Percentiles rank a stretch among this genome's conserved stretches.
Evolutionary conservation across 805 yeast genomes (phyloP).

Genomic region (Pichia phayaonensis): DNA sequence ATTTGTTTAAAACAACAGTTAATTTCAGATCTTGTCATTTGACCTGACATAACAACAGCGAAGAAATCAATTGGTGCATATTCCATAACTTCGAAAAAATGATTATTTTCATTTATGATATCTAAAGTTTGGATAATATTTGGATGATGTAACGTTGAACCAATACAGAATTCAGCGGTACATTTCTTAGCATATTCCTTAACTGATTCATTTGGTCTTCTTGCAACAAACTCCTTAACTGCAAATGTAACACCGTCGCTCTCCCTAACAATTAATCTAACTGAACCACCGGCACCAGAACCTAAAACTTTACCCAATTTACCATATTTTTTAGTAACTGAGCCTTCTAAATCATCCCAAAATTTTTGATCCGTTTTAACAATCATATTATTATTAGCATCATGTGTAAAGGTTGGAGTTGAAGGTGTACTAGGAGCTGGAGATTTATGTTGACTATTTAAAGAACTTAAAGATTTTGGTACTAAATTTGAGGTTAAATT

Average conservation of each 20-base stretch:
- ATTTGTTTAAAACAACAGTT: slow-evolving; percentile 77
- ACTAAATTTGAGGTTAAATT: not conserved
- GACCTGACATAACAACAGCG: slow-evolving; percentile 81
- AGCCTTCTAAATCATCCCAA: slow-evolving; percentile 45
- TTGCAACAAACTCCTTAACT: slow-evolving; percentile 72
- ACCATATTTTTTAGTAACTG: slow-evolving; percentile 56
- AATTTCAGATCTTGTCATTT: slow-evolving; percentile 73
- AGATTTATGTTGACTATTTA: not conserved
- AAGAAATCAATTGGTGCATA: slow-evolving; percentile 80
- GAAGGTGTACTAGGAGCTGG: slow-evolving; percentile 10
- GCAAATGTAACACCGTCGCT: slow-evolving; percentile 70
- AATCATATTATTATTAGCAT: slow-evolving; percentile 33
- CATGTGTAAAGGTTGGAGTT: slow-evolving; percentile 33
- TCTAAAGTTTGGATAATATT: slow-evolving; percentile 74
- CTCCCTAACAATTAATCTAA: slow-evolving; percentile 61
- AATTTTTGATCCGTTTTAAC: slow-evolving; percentile 30
- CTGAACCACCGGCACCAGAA: slow-evolving; percentile 86
- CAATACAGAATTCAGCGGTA: slow-evolving; percentile 84
- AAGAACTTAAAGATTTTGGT: not conserved
- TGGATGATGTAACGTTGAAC: slow-evolving; percentile 75
- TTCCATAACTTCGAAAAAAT: slow-evolving; percentile 79
- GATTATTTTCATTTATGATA: slow-evolving; percentile 58
- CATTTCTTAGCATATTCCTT: slow-evolving; percentile 81
- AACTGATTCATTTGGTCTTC: slow-evolving; percentile 59
- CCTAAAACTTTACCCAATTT: slow-evolving; percentile 69